These are phyloP conservation scores for Pestalotiopsis sp. DNA, from an alignment of 2,329 filamentous ascomycete species.

Conservation along the genomic window DNA sequence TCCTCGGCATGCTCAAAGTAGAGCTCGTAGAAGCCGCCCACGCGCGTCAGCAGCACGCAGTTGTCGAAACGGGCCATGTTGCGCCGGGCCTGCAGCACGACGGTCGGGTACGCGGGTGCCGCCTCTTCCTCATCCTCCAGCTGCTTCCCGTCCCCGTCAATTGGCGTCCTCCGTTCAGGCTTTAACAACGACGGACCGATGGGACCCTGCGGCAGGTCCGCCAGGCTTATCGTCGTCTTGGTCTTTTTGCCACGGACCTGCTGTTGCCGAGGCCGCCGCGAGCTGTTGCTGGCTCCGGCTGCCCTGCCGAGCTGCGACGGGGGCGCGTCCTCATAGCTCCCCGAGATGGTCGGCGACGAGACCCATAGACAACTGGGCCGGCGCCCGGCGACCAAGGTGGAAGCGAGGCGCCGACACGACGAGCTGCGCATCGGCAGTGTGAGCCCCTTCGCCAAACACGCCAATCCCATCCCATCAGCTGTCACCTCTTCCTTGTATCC, in stretches of 20 bases:
- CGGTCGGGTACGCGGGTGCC: slow-evolving; percentile 72
- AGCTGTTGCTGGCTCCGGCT: neutral
- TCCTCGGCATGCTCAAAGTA: slow-evolving; percentile 96
- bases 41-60: slow-evolving; percentile 86
- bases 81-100: slow-evolving; percentile 80
- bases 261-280: neutral
- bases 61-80: slow-evolving; percentile 91
- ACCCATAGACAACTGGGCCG: neutral
- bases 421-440: slow-evolving; percentile 3
- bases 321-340: neutral
- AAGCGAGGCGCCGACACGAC: slow-evolving; percentile 8
- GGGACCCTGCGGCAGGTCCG: slow-evolving; percentile 59
- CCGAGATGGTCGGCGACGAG: neutral
- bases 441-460: neutral
- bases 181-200: slow-evolving; percentile 38
- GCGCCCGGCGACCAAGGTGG: neutral
- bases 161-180: slow-evolving; percentile 24
- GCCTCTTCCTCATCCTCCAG: slow-evolving; percentile 33
- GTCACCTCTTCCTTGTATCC: neutral
- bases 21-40: slow-evolving; percentile 95
- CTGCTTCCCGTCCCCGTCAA: slow-evolving; percentile 22
- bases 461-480: neutral
- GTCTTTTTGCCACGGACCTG: slow-evolving; percentile 9
- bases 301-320: no score
- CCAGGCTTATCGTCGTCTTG: slow-evolving; percentile 43